Evolutionary conservation across 2,329 filamentous ascomycete genomes (phyloP), one percentile per base, ranked within the genome.

Genomic region (Cytospora leucostoma): DNA sequence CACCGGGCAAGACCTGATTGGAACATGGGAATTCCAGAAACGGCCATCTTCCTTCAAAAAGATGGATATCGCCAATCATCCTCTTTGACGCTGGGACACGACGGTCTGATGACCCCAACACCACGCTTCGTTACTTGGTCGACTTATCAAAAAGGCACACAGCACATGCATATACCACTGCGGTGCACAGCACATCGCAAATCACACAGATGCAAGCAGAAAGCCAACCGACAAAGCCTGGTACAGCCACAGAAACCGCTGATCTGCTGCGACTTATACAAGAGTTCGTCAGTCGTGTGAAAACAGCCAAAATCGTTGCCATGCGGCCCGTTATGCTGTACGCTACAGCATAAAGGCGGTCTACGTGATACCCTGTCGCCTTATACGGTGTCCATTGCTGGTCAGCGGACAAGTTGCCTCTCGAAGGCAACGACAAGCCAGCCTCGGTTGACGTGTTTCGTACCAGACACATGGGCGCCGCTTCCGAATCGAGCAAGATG

Each of bases 61-160:
- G 15, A 17, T 47, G 40, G 50, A 52, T 32, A 50, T 50, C 60
- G 44, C 60, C 60, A 63, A 65, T 63, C 56, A 60, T 19, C 40
- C 21, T 32, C 52, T 50, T 50, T 57, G 56, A 38, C 37, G 60
- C 60, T 52, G 33, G 49, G 61, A 32, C 52, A 19, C 38, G 56
- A 50, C 19, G 60, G 47, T 44, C 60, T 57, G 63, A 38, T 65
- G 60, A 65, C 56, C 54, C 55, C 27, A 58, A 62, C 21, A 27
- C 59, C 52, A 40, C 40, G 57, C 58, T 37, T 61, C 47, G 38
- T 27, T 27, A 61, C 58, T 55, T 55, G 51, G 54, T 37, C 50
- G 38, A 38, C 8, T 61, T 40, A 58, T 37, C 34, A 53, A 21
- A 21, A 62, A 33, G 32, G 35, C 50, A 19, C 61, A 59, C 56